Conservation (phyloP, 768 basidiomycete species). For the Exidia glandulosa region DNA sequence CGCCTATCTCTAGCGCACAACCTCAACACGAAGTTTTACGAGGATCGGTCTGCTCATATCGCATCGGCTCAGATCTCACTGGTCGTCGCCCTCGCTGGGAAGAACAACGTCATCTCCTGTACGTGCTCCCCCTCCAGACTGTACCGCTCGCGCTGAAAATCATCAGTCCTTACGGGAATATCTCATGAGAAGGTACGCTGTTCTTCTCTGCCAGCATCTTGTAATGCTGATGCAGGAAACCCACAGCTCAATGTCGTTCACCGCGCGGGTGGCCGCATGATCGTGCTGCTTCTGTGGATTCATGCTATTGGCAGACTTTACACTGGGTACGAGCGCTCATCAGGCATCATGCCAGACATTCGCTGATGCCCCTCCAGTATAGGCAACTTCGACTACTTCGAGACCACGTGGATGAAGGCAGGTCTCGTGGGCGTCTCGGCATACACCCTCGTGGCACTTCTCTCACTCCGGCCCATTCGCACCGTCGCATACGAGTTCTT, state of each 20-base stretch:
- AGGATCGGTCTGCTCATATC: not conserved
- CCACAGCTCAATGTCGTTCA: conserved; percentile 32
- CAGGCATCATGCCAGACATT: too few relatives aligned
- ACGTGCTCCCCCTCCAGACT: too few relatives aligned
- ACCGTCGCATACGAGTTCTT: conserved; percentile 40
- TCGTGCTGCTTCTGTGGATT: conserved; percentile 36
- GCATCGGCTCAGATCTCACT: conserved; percentile 31
- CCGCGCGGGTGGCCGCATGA: conserved; percentile 36
- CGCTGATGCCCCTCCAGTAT: too few relatives aligned
- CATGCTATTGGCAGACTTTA: conserved; percentile 29
- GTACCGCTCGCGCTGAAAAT: too few relatives aligned
- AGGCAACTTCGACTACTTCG: too few relatives aligned
- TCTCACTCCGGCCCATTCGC: conserved; percentile 41
- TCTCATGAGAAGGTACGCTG: conserved; percentile 46
- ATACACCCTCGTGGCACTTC: conserved; percentile 32
- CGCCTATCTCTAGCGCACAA: too few relatives aligned
- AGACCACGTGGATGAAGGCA: not conserved
- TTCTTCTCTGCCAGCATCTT: not conserved
- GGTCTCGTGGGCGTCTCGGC: conserved; percentile 28
- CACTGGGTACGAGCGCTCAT: conserved; percentile 1
- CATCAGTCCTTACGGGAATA: conserved; percentile 41
- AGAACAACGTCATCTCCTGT: conserved; percentile 49
- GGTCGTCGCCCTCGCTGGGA: conserved; percentile 42
- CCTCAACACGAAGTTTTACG: not conserved
- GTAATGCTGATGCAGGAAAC: not conserved